These are phyloP conservation scores for Vanrija humicola DNA, from an alignment of 1,284 basidiomycete species.

Conservation along the genomic window DNA sequence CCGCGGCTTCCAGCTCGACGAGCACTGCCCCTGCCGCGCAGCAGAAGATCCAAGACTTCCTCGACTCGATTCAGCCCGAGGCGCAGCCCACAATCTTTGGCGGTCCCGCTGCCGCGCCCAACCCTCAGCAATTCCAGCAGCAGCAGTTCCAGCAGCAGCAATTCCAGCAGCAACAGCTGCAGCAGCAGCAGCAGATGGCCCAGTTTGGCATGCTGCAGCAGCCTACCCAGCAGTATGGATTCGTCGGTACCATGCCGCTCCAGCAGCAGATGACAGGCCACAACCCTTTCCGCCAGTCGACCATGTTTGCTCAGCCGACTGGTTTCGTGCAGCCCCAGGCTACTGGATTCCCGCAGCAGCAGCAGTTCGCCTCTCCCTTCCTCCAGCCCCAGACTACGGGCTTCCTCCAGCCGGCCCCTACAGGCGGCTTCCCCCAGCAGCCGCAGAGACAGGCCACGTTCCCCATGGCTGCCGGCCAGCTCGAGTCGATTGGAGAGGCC, in stretches of 20 bases:
- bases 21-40: slow-evolving; percentile 20
- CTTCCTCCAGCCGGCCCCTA: slow-evolving; percentile 51
- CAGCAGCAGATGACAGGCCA: slow-evolving; percentile 25
- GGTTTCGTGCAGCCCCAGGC: slow-evolving; percentile 58
- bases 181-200: slow-evolving; percentile 4
- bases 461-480: not conserved
- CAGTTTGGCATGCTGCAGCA: not conserved
- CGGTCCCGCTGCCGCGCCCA: not conserved
- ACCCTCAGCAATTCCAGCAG: not conserved
- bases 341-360: slow-evolving; percentile 57
- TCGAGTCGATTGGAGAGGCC: slow-evolving; percentile 38
- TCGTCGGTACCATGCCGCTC: slow-evolving; percentile 9
- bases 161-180: not conserved
- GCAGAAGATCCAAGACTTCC: slow-evolving; percentile 73
- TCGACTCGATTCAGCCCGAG: slow-evolving; percentile 81
- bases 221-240: slow-evolving; percentile 19
- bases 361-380: slow-evolving; percentile 14
- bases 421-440: slow-evolving; percentile 42
- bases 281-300: slow-evolving; percentile 71
- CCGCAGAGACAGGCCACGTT: slow-evolving; percentile 46
- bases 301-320: slow-evolving; percentile 54
- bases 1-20: slow-evolving; percentile 11
- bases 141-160: not conserved
- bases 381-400: slow-evolving; percentile 51
- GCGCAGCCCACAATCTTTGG: slow-evolving; percentile 45